Evolutionary conservation across 2,329 filamentous ascomycete genomes (phyloP).

Genomic region (Fusarium beomiforme): DNA sequence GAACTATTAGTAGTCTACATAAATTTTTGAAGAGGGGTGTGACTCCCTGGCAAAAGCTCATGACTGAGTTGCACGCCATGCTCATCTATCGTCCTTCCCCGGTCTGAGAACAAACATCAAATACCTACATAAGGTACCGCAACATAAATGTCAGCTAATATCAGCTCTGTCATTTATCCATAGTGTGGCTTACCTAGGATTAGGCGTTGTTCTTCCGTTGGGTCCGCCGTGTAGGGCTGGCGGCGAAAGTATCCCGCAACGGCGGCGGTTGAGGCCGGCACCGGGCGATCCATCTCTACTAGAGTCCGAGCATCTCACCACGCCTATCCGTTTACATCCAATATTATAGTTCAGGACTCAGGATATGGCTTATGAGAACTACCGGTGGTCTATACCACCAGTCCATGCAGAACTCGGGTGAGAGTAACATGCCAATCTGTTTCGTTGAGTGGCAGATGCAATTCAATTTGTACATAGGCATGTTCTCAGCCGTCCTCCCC

Average conservation of each 20-base stretch:
- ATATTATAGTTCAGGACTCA: no score
- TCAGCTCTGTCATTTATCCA: neutral
- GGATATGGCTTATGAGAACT: neutral
- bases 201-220: neutral
- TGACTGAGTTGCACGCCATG: neutral
- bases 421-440: neutral
- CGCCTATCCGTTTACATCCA: neutral
- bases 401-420: neutral
- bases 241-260: conserved; percentile 20
- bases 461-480: neutral
- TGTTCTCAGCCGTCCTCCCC: neutral
- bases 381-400: neutral
- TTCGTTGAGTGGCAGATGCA: neutral
- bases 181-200: neutral
- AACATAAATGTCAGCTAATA: neutral
- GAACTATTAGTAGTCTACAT: no score
- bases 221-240: conserved; percentile 31
- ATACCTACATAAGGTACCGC: neutral
- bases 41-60: conserved; percentile 6
- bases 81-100: neutral
- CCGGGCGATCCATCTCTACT: conserved; percentile 21
- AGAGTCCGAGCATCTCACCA: neutral
- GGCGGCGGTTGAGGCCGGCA: conserved; percentile 28
- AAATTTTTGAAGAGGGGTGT: neutral
- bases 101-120: neutral